A percentile compares a stretch with the other conserved stretches of the same genome.
phyloP scores from a whole-genome alignment of 371 early-diverging fungal species.

The Batkoa obscura region DNA sequence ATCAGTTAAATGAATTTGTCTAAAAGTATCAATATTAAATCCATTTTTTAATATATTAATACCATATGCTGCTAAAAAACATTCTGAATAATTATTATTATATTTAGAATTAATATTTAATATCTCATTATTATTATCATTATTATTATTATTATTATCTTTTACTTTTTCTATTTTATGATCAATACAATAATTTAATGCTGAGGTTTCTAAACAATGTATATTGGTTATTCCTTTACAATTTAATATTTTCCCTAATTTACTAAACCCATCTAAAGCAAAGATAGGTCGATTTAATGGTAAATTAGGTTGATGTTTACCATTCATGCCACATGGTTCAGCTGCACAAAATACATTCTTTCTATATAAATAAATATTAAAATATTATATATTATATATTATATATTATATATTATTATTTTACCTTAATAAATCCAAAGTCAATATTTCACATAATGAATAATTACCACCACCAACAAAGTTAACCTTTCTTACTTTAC shows the following conservation, averaged over 20 bases:
- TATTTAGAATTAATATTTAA: neutral
- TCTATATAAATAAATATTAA: neutral
- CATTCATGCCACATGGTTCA: conserved; percentile 7
- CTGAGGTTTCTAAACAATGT: neutral
- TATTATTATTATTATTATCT: neutral
- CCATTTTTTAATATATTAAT: neutral
- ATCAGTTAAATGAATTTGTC: neutral
- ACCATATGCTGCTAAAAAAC: neutral
- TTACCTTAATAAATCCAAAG: neutral
- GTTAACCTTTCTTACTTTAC: neutral
- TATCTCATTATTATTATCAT: neutral
- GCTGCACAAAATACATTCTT: neutral
- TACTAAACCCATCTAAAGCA: neutral
- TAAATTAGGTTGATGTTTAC: conserved; percentile 2
- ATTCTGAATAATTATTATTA: too few relatives aligned
- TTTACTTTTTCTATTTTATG: neutral
- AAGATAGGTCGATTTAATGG: conserved; percentile 1
- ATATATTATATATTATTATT: neutral
- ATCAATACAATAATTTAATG: neutral
- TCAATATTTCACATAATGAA: neutral
- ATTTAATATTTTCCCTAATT: neutral
- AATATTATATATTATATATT: too few relatives aligned
- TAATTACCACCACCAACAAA: conserved; percentile 2
- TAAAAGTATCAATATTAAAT: neutral
- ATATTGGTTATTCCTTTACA: neutral